These are phyloP conservation scores for Styphnolobium japonicum DNA, from an alignment of 306 rosid species.

Conservation along the genomic window DNA sequence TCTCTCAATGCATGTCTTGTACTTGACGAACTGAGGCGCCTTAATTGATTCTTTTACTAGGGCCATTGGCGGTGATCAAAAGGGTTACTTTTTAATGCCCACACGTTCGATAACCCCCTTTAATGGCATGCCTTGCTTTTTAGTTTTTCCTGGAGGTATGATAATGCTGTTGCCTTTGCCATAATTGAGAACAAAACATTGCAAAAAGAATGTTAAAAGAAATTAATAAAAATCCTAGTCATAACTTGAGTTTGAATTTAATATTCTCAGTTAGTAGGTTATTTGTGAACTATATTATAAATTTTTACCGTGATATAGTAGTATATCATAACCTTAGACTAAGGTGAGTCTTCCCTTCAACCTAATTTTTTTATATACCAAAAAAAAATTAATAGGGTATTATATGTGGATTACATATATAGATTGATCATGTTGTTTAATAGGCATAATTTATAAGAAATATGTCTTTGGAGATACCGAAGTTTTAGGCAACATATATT, in stretches of 20 bases:
- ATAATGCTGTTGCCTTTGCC: conserved; percentile 15
- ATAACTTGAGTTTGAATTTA: too few relatives aligned
- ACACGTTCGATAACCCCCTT: conserved; percentile 33
- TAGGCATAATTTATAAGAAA: too few relatives aligned
- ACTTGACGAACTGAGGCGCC: conserved; percentile 10
- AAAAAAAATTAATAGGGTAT: background rate
- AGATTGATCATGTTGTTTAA: background rate
- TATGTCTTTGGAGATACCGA: background rate
- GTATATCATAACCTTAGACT: too few relatives aligned
- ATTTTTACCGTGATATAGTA: too few relatives aligned
- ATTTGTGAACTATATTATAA: too few relatives aligned
- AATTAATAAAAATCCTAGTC: too few relatives aligned
- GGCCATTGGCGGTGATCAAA: conserved; percentile 2
- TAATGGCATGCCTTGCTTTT: conserved; percentile 35
- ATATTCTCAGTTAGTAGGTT: too few relatives aligned
- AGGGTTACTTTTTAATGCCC: conserved; percentile 4
- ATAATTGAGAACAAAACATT: conserved; percentile 19
- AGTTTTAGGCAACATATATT: background rate
- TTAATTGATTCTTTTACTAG: conserved; percentile 14
- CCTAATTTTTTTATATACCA: too few relatives aligned
- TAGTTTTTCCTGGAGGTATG: background rate
- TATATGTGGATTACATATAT: background rate
- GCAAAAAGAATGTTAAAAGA: background rate
- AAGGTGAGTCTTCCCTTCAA: too few relatives aligned
- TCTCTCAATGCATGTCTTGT: conserved; percentile 34